These are phyloP conservation scores for Venturia pyrina DNA, from an alignment of 2,329 filamentous ascomycete species.

Conservation along the genomic window DNA sequence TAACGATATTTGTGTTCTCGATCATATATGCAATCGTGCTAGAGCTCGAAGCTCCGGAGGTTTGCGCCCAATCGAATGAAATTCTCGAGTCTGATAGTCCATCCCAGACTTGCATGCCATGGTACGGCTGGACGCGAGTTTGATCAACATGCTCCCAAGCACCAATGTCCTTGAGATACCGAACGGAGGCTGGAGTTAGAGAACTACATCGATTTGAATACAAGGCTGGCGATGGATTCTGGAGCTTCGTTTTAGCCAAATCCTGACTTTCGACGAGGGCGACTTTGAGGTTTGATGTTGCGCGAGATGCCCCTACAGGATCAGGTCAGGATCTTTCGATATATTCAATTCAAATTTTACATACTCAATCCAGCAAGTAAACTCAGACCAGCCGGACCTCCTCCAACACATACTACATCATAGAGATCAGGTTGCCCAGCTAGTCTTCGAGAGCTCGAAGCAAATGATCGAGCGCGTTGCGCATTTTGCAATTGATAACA, in stretches of 20 bases:
- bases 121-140: constrained; percentile 72
- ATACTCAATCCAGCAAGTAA: constrained; percentile 32
- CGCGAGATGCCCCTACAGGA: constrained; percentile 57
- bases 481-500: neutral
- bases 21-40: constrained; percentile 82
- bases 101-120: constrained; percentile 98
- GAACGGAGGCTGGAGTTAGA: constrained; percentile 78
- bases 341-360: constrained; percentile 10
- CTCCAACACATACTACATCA: constrained; percentile 86
- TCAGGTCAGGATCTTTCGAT: neutral
- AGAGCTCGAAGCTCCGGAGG: constrained; percentile 27
- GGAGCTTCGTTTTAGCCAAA: constrained; percentile 57
- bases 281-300: constrained; percentile 67
- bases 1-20: constrained; percentile 84
- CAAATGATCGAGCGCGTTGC: neutral
- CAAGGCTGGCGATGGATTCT: constrained; percentile 54
- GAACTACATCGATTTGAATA: constrained; percentile 96
- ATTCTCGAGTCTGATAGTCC: constrained; percentile 80
- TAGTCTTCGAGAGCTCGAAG: neutral
- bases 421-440: constrained; percentile 58
- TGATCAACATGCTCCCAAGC: constrained; percentile 71
- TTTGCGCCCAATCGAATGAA: constrained; percentile 66
- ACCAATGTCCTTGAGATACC: constrained; percentile 71
- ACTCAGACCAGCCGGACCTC: constrained; percentile 80
- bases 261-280: constrained; percentile 88